phyloP scores from a whole-genome alignment of 2,329 filamentous ascomycete species.

The Trematosphaeria pertusa region DNA sequence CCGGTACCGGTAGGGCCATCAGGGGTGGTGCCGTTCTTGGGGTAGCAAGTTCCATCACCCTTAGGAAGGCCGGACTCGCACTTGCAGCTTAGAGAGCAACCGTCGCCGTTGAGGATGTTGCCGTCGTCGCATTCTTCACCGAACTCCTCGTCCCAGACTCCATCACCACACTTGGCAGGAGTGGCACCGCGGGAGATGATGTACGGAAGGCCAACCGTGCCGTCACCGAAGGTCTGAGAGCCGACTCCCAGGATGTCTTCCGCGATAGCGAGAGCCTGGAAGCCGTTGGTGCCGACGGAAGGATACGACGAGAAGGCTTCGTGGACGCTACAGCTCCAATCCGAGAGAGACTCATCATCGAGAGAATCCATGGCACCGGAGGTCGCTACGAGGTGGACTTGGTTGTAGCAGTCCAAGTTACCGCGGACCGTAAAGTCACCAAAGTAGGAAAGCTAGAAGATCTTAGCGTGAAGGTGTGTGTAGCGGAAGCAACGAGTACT shows the following conservation, averaged over 20 bases:
- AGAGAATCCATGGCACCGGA: slow-evolving; percentile 19
- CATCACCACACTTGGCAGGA: slow-evolving; percentile 26
- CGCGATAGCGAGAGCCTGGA: slow-evolving; percentile 27
- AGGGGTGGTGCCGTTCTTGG: slow-evolving; percentile 10
- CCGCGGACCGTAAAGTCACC: slow-evolving; percentile 26
- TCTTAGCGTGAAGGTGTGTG: neutral
- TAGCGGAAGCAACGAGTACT: slow-evolving; percentile 1
- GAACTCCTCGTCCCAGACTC: slow-evolving; percentile 22
- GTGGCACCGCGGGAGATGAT: slow-evolving; percentile 25
- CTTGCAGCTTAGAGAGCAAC: slow-evolving; percentile 26
- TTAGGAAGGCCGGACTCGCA: slow-evolving; percentile 23
- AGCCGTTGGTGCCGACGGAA: slow-evolving; percentile 19
- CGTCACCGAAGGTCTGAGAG: slow-evolving; percentile 23
- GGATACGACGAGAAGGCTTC: slow-evolving; percentile 25
- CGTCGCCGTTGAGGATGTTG: slow-evolving; percentile 21
- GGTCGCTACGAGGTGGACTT: slow-evolving; percentile 22
- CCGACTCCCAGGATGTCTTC: slow-evolving; percentile 21
- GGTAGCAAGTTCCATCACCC: slow-evolving; percentile 21
- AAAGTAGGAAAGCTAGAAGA: slow-evolving; percentile 17
- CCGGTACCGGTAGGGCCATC: slow-evolving; percentile 11
- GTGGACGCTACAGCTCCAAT: slow-evolving; percentile 26
- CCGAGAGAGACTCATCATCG: slow-evolving; percentile 20
- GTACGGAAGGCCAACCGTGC: slow-evolving; percentile 23
- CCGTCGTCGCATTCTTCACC: slow-evolving; percentile 27
- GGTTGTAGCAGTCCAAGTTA: slow-evolving; percentile 25